These are phyloP conservation scores for thale cress (Arabidopsis thaliana) DNA, from an alignment of 345 rosid genomes.

Conservation along the genomic window DNA sequence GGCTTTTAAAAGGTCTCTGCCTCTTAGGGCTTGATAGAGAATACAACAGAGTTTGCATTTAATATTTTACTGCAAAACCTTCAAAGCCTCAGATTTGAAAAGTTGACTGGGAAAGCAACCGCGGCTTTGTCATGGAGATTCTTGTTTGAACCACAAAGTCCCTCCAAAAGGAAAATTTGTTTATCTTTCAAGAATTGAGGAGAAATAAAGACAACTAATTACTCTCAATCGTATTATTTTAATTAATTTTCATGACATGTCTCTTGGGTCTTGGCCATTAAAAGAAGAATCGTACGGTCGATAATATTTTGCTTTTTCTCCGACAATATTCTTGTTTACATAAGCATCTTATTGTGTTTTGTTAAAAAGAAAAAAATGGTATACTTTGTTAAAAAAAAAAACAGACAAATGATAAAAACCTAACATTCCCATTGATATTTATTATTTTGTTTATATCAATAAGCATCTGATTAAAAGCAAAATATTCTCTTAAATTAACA, in stretches of 20 bases:
- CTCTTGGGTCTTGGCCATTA: neutral
- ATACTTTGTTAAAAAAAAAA: too few relatives aligned
- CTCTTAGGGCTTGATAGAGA: conserved; percentile 45
- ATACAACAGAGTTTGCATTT: conserved; percentile 21
- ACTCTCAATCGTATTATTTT: conserved; percentile 29
- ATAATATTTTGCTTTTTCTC: neutral
- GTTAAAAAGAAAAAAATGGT: too few relatives aligned
- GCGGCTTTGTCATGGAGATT: conserved; percentile 58
- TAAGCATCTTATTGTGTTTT: neutral
- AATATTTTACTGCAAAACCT: conserved; percentile 34
- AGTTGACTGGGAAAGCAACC: conserved; percentile 47
- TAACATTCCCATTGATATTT: neutral
- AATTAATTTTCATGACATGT: neutral
- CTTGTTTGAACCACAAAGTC: conserved; percentile 38
- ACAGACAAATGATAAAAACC: too few relatives aligned
- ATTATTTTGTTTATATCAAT: neutral
- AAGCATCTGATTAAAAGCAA: neutral
- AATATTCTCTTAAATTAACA: too few relatives aligned
- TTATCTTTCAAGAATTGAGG: conserved; percentile 37
- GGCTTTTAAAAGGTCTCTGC: conserved; percentile 38
- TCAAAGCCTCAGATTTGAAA: conserved; percentile 31
- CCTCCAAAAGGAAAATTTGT: conserved; percentile 32
- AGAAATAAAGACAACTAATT: conserved; percentile 43
- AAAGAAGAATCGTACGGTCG: conserved; percentile 5
- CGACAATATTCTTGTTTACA: neutral